Evolutionary conservation across 352 stramenopile genomes (phyloP).

Genomic region (Phytophthora sansomeana): DNA sequence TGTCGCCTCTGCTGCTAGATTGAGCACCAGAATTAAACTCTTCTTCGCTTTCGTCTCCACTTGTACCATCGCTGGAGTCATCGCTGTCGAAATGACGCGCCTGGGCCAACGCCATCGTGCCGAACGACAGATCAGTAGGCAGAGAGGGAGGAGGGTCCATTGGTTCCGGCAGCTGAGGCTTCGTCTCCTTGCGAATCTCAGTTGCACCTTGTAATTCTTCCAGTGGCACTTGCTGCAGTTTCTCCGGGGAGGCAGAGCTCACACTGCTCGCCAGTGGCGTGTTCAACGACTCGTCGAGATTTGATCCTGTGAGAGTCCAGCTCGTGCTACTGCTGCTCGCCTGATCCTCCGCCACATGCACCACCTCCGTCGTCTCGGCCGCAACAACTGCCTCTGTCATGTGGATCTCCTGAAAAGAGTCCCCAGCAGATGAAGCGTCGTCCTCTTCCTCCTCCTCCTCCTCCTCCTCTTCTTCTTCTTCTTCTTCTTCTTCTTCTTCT

Average conservation of each 20-base stretch:
- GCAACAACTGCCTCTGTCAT: conserved; percentile 7
- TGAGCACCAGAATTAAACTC: background rate
- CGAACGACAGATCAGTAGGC: conserved; percentile 29
- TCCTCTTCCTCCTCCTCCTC: conserved; percentile 17
- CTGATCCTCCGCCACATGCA: conserved; percentile 22
- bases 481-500: conserved; percentile 7
- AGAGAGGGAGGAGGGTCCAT: conserved; percentile 2
- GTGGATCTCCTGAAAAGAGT: conserved; percentile 34
- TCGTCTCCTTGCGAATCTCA: background rate
- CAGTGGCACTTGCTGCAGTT: conserved; percentile 8
- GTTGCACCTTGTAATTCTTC: background rate
- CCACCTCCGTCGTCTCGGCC: background rate
- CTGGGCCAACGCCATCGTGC: conserved; percentile 34
- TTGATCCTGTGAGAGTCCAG: conserved; percentile 28
- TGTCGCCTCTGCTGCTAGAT: conserved; percentile 9
- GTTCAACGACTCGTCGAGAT: conserved; percentile 14
- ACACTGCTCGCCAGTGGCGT: conserved; percentile 24
- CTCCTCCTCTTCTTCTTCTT: conserved; percentile 18
- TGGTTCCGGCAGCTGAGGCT: conserved; percentile 7
- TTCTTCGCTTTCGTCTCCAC: conserved; percentile 18
- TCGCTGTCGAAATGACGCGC: conserved; percentile 42
- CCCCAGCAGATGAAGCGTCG: conserved; percentile 20
- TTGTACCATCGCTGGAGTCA: conserved; percentile 34
- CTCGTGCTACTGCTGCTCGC: conserved; percentile 22
- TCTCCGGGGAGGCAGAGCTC: conserved; percentile 21